These are phyloP conservation scores for Agrocybe praecox DNA, from an alignment of 768 basidiomycete genomes.

Conservation along the genomic window DNA sequence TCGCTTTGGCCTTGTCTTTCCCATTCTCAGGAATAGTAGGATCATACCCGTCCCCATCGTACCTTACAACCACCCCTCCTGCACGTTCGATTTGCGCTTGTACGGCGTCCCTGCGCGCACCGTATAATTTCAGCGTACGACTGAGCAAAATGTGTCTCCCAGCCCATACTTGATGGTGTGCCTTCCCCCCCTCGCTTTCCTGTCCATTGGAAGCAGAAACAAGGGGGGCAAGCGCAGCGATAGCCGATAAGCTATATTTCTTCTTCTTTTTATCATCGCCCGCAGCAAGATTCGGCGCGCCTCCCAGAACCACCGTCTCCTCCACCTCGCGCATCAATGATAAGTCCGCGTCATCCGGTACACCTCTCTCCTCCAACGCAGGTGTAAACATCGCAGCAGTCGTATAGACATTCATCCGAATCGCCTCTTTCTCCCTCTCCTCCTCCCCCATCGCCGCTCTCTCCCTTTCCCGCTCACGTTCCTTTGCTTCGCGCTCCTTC, in stretches of 20 bases:
- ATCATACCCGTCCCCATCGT: conserved; percentile 23
- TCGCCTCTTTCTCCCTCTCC: conserved; percentile 28
- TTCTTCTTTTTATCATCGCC: too few relatives aligned
- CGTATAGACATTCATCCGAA: conserved; percentile 32
- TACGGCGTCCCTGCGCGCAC: conserved; percentile 52
- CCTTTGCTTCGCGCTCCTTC: not conserved
- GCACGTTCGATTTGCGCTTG: conserved; percentile 60
- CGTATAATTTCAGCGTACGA: conserved; percentile 54
- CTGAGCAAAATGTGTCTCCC: conserved; percentile 65
- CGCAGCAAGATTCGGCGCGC: not conserved
- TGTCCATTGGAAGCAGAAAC: too few relatives aligned
- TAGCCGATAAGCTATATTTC: too few relatives aligned
- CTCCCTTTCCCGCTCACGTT: conserved; percentile 18
- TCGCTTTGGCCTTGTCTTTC: conserved; percentile 12
- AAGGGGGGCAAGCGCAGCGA: too few relatives aligned
- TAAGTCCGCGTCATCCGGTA: conserved; percentile 16
- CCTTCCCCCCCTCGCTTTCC: conserved; percentile 1
- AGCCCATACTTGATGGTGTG: conserved; percentile 51
- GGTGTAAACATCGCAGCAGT: conserved; percentile 32
- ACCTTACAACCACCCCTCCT: conserved; percentile 41
- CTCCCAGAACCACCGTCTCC: not conserved
- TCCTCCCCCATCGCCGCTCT: conserved; percentile 23
- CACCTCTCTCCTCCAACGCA: conserved; percentile 13
- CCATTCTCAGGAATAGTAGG: not conserved
- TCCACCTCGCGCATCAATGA: conserved; percentile 12